Evolutionary conservation across 306 rosid species (phyloP), one percentile per base, ranked within the genome.

Genomic region (Cucurbita maxima): DNA sequence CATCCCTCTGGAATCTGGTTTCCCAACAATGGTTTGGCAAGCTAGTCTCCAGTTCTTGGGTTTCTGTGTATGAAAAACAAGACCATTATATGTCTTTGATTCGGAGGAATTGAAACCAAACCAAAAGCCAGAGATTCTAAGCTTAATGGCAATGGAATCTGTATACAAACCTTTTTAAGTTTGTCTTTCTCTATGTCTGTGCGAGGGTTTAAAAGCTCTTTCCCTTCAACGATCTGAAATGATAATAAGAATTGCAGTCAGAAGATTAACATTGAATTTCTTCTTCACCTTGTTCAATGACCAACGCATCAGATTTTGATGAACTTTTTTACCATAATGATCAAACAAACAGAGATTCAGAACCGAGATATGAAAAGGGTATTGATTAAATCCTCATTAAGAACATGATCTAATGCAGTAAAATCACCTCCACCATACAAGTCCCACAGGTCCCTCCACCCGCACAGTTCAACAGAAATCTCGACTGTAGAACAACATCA

Each of bases 21-120:
- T 73, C 30, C 96, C 96, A 48, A 94, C 96, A 44, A 83, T 84
- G 67, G 89, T 82, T 83, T 94, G 99, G 84, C 99, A 94, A 82
- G 99, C 99, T 55, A 91, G 87, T 85, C 99, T 94, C 95, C 95
- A 94, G 76, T 85, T 89, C 83, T 85, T 91, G 75, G 92, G 99
- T 85, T 94, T 94, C 99, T 94, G 87, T 36, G n/a, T 62, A 50
- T 8, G 15, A 67, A 9, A 30, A 67, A 20, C 38, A 67, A 45
- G 7, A 45, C 3, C 72, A 67, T n/a, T 66, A 9, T 11, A 19
- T 10, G n/a, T 4, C 37, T 10, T 34, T 6, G 7, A 43, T 41
- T 63, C 7, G 41, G 19, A 64, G 13, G 8, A 45, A 18, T 10
- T 43, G 52, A 43, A 59, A 34, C 41, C 14, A 59, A 12, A 43